Evolutionary conservation across 805 yeast genomes (phyloP), one percentile per base, ranked within the genome.

Genomic region (Kodamaea leandrae): DNA sequence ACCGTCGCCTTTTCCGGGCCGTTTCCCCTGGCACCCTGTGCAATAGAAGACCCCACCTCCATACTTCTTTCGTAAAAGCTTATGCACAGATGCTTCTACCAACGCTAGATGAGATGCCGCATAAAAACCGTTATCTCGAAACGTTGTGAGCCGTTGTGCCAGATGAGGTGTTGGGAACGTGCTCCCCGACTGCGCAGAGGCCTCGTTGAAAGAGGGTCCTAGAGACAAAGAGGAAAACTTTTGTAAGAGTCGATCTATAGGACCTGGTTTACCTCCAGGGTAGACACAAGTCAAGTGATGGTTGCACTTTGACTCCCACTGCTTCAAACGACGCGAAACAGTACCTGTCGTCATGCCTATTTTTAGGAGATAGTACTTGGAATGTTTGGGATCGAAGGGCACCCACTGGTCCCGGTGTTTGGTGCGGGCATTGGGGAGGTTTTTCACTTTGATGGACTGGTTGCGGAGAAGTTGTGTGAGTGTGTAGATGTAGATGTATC

Each of bases 291-390:
- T 54, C 37, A 77, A 57, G 17, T 68, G 61, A 37, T 76, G 80
- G 14, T 65, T 60, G 48, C 83, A 78, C 48, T 75, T 72, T 8
- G 57, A 63, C 51, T 64, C 68, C 83, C 83, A 78, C 49, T 78
- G 82, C 28, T 52, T 52, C 14, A 78, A 50, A 32, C 83, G 55
- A 5, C 48, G 47, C 2, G 47, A 47, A 1, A 77, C 78, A 0
- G 64, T 56, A 39, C 68, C 71, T 0, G 77, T 68, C 2, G 83
- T 78, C 64, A 63, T 75, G 1, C 83, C 83, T 1, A 78, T 68
- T 47, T 78, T 78, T 13, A 78, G 55, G 12, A 78, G 55, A 3
- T 72, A 61, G 33, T 63, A 58, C n/a, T 56, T 50, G 23, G 66
- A 60, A 25, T 61, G 57, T 15, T 59, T 61, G 2, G 76, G 60